Base-by-base conservation (phyloP, 1,284 basidiomycete species). In the Ustilago loliicola region DNA sequence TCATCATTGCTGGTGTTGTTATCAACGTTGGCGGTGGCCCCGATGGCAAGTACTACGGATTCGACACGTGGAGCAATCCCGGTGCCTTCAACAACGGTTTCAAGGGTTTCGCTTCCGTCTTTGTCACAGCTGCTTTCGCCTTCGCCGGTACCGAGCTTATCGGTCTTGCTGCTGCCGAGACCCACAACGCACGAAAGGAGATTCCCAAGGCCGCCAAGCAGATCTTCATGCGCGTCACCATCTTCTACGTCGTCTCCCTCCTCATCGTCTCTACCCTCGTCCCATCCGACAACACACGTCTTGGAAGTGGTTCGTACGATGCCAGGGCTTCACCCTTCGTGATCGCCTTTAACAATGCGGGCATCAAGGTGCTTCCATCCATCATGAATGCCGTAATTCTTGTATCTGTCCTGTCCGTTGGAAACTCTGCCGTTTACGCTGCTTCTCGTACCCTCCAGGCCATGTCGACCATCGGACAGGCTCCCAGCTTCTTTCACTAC, bases 111-210 rank as follows among this genome's bases (percentile, higher is more conserved):
- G 69, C 72, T 19, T 75, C 78, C n/a, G 72, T 84, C 32, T 86
- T 86, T 36, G 79, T 82, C 53, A 77, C 74, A 0, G 85, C 83
- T n/a, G 83, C 84, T 13, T 85, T 86, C 62, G 77, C 82, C 47
- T 86, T 83, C 47, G 70, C 80, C 11, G 83, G 87, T 52, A 87
- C 81, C 15, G 77, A 85, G 72, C 74, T 94, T 90, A 55, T 93
- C 89, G 92, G 92, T 91, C 72, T 91, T 88, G 74, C 91, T 88
- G 83, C 89, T 88, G 78, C 93, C 90, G 67, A 92, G 89, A 88
- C 89, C 3, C 84, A 85, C 64, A 87, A 89, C 82, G 88, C 88
- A 9, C 83, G 88, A 61, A 88, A 87, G 78, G 86, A 87, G 50
- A 84, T 89, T 56, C 89, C 89, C 9, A 85, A 85, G 53, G 89